phyloP scores from a whole-genome alignment of 1,284 basidiomycete genomes.

The Ustilago bromivora region DNA sequence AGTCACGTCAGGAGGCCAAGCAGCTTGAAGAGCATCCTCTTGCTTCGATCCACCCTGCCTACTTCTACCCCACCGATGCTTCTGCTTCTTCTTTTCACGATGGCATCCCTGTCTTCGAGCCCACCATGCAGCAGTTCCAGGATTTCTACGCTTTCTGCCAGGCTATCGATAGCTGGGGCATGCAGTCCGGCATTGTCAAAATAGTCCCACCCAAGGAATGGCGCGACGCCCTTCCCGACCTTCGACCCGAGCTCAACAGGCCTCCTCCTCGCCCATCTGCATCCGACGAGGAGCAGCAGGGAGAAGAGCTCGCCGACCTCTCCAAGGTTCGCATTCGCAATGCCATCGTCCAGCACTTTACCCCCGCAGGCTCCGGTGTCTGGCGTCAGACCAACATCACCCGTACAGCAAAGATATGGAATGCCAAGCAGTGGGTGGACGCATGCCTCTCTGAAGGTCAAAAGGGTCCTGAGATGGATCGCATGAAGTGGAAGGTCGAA shows the following conservation, averaged over 20 bases:
- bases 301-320: conserved; percentile 35
- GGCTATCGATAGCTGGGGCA: conserved; percentile 67
- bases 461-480: conserved; percentile 64
- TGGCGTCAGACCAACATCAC: conserved; percentile 68
- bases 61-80: conserved; percentile 61
- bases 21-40: conserved; percentile 28
- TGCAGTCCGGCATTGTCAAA: conserved; percentile 68
- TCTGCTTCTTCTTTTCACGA: conserved; percentile 34
- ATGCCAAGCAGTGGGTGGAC: conserved; percentile 68
- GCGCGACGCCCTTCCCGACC: conserved; percentile 58
- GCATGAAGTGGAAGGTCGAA: conserved; percentile 63
- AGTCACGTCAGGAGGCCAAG: neutral
- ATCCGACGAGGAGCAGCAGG: conserved; percentile 8
- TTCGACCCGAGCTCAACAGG: conserved; percentile 36
- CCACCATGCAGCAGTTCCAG: conserved; percentile 66
- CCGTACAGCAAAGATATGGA: conserved; percentile 62
- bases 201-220: conserved; percentile 66
- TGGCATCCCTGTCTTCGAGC: conserved; percentile 67
- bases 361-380: conserved; percentile 62
- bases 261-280: conserved; percentile 2
- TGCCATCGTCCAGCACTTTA: conserved; percentile 67
- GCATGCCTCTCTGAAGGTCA: conserved; percentile 49
- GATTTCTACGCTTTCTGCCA: conserved; percentile 68
- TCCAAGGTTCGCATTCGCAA: conserved; percentile 64
- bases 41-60: conserved; percentile 56